Evolutionary conservation across 345 rosid genomes (phyloP), one percentile per base, ranked within the genome.

Genomic region (Salix caprea): DNA sequence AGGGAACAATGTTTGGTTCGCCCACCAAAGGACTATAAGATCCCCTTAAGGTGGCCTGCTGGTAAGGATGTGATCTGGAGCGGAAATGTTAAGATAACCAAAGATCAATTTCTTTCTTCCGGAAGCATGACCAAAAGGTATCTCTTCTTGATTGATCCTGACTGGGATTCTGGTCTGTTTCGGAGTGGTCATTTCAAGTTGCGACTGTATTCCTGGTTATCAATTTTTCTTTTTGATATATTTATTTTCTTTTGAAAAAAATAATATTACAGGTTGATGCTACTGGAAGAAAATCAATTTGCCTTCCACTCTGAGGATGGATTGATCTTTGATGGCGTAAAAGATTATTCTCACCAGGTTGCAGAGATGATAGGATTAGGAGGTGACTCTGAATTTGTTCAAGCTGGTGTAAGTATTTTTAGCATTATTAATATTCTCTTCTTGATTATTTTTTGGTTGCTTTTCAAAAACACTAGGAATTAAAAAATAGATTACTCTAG

Each of bases 291-390:
- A 89, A 96, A 96, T 85, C 99, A 96, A 85, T 91, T 96, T 73
- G 89, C 97, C 23, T 94, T 94, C 84, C 99, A 94, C 82, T 90
- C 98, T 0, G 97, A 94, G 66, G 94, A 91, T 34, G 98, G 99
- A 19, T 69, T 87, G 82, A 82, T 91, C 78, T 92, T 92, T 87
- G 97, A 90, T 76, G 98, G 97, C 24, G 97, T 96, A 64, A 96
- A 94, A 87, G 97, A 94, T 76, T 96, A 96, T 78, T 90, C 98
- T 77, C 95, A 92, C 78, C 97, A 94, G 85, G 80, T 96, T 71
- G 98, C 97, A 9, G 98, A 96, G 91, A 94, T 94, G 99, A 86
- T 96, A 72, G 98, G 98, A 48, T 82, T 94, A 78, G 97, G 95
- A 84, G 86, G 97, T 54, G 99, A 93, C 80, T 76, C 95, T 34